Conservation (phyloP, 129 eudicot genomes). For the Chrysanthemum makinoi region DNA sequence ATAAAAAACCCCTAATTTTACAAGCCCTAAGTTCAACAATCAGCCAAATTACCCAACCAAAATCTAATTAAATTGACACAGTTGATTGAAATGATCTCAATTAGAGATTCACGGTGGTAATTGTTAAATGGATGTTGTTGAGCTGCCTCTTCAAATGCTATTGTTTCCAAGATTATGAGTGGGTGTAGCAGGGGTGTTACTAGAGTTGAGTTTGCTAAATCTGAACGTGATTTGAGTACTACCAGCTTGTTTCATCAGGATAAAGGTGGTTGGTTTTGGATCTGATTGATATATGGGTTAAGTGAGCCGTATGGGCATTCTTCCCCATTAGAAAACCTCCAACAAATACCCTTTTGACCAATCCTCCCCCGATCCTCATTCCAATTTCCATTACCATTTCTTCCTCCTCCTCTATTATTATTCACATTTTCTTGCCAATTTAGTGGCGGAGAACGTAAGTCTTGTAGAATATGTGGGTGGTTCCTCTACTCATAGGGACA, state of each 20-base stretch:
- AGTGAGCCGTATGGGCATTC: too few species aligned
- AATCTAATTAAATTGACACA: slow-evolving; percentile 21
- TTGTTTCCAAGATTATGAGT: slow-evolving; percentile 62
- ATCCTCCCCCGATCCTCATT: too few species aligned
- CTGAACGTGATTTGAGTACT: slow-evolving; percentile 34
- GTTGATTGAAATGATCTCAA: slow-evolving; percentile 25
- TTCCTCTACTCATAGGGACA: too few species aligned
- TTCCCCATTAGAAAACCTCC: too few species aligned
- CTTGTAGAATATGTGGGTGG: too few species aligned
- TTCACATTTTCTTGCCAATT: too few species aligned
- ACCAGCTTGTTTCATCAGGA: slow-evolving; percentile 35
- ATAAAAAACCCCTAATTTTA: too few species aligned
- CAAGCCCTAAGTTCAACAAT: background rate
- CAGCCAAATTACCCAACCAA: slow-evolving; percentile 10
- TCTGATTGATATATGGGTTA: too few species aligned
- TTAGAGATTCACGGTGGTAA: background rate
- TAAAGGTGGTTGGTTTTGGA: slow-evolving; percentile 46
- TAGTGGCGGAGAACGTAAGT: too few species aligned
- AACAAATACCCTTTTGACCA: too few species aligned
- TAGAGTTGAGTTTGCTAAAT: slow-evolving; percentile 34
- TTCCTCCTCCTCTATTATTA: too few species aligned
- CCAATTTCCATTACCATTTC: too few species aligned
- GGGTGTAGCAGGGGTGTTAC: slow-evolving; percentile 51
- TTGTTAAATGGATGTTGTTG: slow-evolving; percentile 49
- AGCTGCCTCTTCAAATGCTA: slow-evolving; percentile 51